phyloP scores from a whole-genome alignment of 768 basidiomycete species.

The Mycena maculata region DNA sequence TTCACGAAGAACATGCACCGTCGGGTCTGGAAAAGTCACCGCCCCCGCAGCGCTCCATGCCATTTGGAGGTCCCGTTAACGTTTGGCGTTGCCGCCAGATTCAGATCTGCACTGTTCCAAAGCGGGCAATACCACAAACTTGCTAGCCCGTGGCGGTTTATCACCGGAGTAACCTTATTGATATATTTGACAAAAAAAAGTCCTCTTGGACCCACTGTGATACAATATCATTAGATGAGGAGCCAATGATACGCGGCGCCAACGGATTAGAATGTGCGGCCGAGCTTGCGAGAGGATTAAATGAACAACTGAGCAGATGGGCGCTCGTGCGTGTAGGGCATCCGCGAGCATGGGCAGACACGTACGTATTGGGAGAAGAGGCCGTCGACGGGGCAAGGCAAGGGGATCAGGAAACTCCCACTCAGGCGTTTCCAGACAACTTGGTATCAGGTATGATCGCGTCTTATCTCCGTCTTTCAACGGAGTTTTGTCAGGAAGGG shows the following conservation, averaged over 20 bases:
- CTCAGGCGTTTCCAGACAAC: too few species aligned
- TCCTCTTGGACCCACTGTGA: slow-evolving; percentile 19
- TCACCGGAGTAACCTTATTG: slow-evolving; percentile 26
- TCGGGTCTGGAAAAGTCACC: slow-evolving; percentile 28
- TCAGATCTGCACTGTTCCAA: slow-evolving; percentile 17
- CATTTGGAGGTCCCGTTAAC: slow-evolving; percentile 10
- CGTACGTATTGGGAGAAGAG: slow-evolving; percentile 17
- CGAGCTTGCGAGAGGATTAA: slow-evolving; percentile 3
- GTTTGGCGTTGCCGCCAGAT: slow-evolving; percentile 13
- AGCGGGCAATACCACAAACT: slow-evolving; percentile 13
- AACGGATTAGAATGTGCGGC: slow-evolving; percentile 1
- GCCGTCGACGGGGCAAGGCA: neutral
- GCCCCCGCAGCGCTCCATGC: slow-evolving; percentile 1
- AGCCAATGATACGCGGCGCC: slow-evolving; percentile 19
- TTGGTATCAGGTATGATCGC: slow-evolving; percentile 2
- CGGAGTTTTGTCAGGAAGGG: slow-evolving; percentile 24
- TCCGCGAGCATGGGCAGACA: slow-evolving; percentile 10
- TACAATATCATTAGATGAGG: neutral
- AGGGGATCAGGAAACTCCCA: too few species aligned
- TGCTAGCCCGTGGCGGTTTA: slow-evolving; percentile 13
- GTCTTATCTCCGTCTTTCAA: slow-evolving; percentile 31
- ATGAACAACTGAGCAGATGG: neutral
- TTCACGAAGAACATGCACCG: slow-evolving; percentile 32
- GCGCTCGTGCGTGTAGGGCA: slow-evolving; percentile 1
- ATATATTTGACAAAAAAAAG: slow-evolving; percentile 6